These are phyloP conservation scores for Pseudogymnoascus sp. DNA, from an alignment of 2,329 filamentous ascomycete species.

Conservation along the genomic window DNA sequence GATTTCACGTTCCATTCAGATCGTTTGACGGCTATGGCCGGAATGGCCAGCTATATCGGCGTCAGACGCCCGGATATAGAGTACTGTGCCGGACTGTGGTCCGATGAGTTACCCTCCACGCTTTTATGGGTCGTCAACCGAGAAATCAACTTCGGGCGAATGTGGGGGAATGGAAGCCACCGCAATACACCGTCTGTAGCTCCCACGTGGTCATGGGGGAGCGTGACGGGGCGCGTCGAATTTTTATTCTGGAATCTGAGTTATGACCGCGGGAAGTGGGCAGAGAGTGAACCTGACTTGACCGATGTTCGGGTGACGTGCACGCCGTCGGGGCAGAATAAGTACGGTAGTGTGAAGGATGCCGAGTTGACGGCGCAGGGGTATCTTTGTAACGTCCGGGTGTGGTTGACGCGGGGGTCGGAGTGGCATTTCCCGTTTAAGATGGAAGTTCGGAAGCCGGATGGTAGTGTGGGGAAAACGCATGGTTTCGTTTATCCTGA, in stretches of 20 bases:
- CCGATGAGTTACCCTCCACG: neutral
- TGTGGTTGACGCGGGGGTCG: neutral
- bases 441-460: neutral
- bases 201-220: neutral
- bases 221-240: neutral
- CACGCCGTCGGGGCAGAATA: neutral
- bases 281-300: neutral
- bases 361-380: neutral
- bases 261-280: neutral
- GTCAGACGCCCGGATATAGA: slow-evolving; percentile 1
- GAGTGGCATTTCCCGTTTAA: slow-evolving; percentile 1
- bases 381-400: neutral
- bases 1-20: slow-evolving; percentile 15
- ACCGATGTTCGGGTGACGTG: neutral
- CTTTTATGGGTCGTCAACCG: neutral
- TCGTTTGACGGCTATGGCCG: slow-evolving; percentile 14
- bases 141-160: neutral
- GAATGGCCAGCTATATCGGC: neutral
- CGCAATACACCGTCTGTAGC: neutral
- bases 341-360: neutral
- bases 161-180: neutral
- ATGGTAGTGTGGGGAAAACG: neutral
- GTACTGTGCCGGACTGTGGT: slow-evolving; percentile 17
- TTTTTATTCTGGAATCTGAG: neutral
- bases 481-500: neutral